Base-by-base conservation (phyloP, 2,329 filamentous ascomycete genomes). In the Ascochyta pisi region DNA sequence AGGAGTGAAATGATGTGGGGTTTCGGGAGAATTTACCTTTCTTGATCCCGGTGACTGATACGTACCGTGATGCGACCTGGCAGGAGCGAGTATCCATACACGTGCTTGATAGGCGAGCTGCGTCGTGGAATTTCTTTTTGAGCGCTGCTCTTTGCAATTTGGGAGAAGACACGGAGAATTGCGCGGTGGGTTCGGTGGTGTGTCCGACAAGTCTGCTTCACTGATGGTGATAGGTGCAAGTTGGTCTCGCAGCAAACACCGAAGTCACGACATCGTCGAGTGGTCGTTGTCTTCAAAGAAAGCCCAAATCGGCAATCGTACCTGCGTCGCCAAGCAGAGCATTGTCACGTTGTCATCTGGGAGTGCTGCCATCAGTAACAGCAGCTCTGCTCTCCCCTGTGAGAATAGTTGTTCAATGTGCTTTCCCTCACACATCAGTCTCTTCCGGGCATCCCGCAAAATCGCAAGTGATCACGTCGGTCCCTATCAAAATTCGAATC, bases 21-120 rank as follows among this genome's bases (percentile, higher is more conserved):
- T 22, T 24, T 34, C 47, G 53, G 47, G 16, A 46, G 16, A 47
- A 50, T 27, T 42, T 31, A 47, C 29, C 46, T 29, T 50, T 43
- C 37, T 19, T 42, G 31, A 29, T 23, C 52, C 34, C 37, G 13
- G 31, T 47, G 34, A 33, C 29, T 15, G 39, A 39, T 8, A 23
- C 10, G 19, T 23, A 13, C 16, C 19, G 7, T n/a, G 16, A 23
- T 12, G 10, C 12, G 19, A 13, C 15, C 37, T 42, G n/a, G 23
- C 31, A 45, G 37, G 16, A 19, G 15, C 6, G n/a, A 29, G 38
- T 23, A 22, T 19, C 16, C 27, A 16, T 43, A 42, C 48, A 47
- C 26, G 33, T 51, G 53, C 42, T 37, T 27, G 37, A 29, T 10
- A 43, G 12, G 16, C 26, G 23, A 23, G 38, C 15, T 39, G 29